Base-by-base conservation (phyloP, 495 filamentous ascomycete species). In the Penicillium steckii region DNA sequence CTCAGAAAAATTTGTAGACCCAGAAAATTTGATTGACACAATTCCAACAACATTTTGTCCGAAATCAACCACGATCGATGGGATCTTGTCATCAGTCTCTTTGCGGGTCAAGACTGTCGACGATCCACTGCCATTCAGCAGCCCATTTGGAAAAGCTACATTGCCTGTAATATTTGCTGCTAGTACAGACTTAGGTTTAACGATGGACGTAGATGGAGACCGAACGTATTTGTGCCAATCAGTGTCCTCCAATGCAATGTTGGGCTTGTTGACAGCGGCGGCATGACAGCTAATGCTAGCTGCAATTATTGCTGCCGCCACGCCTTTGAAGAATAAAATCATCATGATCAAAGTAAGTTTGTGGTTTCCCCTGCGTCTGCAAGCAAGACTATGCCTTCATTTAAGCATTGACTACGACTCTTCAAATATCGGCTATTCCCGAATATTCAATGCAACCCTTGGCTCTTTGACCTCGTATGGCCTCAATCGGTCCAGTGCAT, bases 21-120 rank as follows among this genome's bases (percentile, higher is more conserved):
- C 62, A 15, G 50, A 59, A 48, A 70, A 70, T 3, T 53, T 42
- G 22, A 72, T 66, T 3, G 57, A 50, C 10, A 64, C 44, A 32
- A 56, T 57, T 0, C 75, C 75, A 24, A 71, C 71, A 6, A 72
- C 57, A 56, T 77, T 74, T 41, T 70, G 70, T 3, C 75, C 74
- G 50, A 76, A 79, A 55, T 76, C 75, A 23, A 77, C 55, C 3
- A 76, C 64, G 3, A 79, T 17, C 12, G 41, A 24, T 8, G 53
- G 53, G 32, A 50, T 25, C 38, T 50, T 21, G 26, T 26, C 19
- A 23, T 46, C 42, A 4, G 17, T 47, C 15, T 45, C 37, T 3
- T 40, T 50, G 47, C 47, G 46, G 7, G 40, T 56, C 25, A 56
- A 12, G n/a, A 50, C 37, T 23, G 53, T 56, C 13, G 53, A 42